phyloP scores from a whole-genome alignment of 176 grass and related monocot genomes.

The Aechmea fasciata region DNA sequence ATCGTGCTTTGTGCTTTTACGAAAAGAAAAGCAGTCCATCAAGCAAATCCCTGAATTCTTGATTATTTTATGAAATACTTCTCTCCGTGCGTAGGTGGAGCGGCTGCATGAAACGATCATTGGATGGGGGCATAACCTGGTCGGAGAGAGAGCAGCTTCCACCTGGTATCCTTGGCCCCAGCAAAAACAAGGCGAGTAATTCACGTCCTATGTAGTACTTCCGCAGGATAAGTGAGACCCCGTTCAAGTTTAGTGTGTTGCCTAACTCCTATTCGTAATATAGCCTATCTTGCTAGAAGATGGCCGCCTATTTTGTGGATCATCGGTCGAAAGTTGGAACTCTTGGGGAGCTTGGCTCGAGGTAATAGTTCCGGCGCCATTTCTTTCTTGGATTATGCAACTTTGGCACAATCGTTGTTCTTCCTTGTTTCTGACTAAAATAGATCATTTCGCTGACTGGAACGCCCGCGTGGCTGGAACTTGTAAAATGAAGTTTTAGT shows the following conservation, averaged over 20 bases:
- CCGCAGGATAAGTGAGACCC: not conserved
- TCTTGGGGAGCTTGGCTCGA: slow-evolving; percentile 98
- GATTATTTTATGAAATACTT: slow-evolving; percentile 1
- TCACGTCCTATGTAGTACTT: slow-evolving; percentile 7
- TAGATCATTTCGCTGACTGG: no score
- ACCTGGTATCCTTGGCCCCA: slow-evolving; percentile 90
- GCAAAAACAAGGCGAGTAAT: slow-evolving; percentile 80
- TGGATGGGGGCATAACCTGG: slow-evolving; percentile 72
- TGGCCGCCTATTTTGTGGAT: slow-evolving; percentile 69
- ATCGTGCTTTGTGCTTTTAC: not conserved
- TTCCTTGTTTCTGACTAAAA: no score
- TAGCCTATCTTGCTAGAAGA: slow-evolving; percentile 90
- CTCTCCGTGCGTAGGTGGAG: slow-evolving; percentile 52
- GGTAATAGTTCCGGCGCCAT: slow-evolving; percentile 26
- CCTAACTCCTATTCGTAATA: not conserved
- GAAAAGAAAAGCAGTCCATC: not conserved
- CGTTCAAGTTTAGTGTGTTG: not conserved
- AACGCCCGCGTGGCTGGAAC: no score
- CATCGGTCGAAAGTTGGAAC: slow-evolving; percentile 98
- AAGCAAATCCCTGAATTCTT: not conserved
- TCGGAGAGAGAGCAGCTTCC: slow-evolving; percentile 76
- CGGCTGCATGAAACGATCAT: slow-evolving; percentile 88
- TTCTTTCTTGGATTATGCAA: not conserved
- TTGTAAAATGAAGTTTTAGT: no score
- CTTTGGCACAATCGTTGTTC: not conserved